A percentile compares a stretch with the other conserved stretches of the same genome.
These are phyloP conservation scores for Globisporangium polare DNA, from an alignment of 352 stramenopile species.

Conservation along the genomic window DNA sequence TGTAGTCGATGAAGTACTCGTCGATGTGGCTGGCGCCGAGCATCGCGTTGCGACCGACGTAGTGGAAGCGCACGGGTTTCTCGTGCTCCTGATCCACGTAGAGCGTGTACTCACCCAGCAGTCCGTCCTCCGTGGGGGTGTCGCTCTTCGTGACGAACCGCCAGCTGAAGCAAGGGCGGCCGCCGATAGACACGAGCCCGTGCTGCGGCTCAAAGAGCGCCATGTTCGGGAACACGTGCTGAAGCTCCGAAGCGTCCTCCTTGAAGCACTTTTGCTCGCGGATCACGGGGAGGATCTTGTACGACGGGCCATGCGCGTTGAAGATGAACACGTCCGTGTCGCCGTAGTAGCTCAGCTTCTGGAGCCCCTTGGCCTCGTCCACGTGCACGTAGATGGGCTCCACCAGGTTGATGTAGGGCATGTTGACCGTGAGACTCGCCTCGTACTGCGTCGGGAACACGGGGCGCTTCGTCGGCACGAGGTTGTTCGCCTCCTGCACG, in stretches of 20 bases:
- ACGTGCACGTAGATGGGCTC: constrained; percentile 86
- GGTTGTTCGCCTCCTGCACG: constrained; percentile 72
- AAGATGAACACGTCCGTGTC: constrained; percentile 87
- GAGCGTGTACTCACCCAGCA: constrained; percentile 83
- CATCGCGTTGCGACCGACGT: constrained; percentile 81
- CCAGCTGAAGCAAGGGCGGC: constrained; percentile 78
- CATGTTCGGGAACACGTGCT: constrained; percentile 87
- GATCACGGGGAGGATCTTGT: constrained; percentile 83
- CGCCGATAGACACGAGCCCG: constrained; percentile 66
- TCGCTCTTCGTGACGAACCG: constrained; percentile 64
- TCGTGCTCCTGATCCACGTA: constrained; percentile 80
- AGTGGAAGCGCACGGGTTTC: constrained; percentile 81
- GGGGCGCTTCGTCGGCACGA: constrained; percentile 63
- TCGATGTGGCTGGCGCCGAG: constrained; percentile 87
- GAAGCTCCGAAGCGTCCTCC: constrained; percentile 45
- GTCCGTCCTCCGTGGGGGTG: constrained; percentile 50
- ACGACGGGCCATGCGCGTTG: constrained; percentile 73
- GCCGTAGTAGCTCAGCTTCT: constrained; percentile 88
- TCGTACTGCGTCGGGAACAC: constrained; percentile 83
- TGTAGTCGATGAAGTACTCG: constrained; percentile 89
- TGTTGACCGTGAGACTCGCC: constrained; percentile 82
- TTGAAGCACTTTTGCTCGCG: constrained; percentile 73
- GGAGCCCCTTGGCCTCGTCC: constrained; percentile 60
- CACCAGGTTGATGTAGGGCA: constrained; percentile 88
- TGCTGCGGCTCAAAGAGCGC: constrained; percentile 81